Conservation (phyloP, 1,284 basidiomycete genomes). For the Meripilus lineatus region DNA sequence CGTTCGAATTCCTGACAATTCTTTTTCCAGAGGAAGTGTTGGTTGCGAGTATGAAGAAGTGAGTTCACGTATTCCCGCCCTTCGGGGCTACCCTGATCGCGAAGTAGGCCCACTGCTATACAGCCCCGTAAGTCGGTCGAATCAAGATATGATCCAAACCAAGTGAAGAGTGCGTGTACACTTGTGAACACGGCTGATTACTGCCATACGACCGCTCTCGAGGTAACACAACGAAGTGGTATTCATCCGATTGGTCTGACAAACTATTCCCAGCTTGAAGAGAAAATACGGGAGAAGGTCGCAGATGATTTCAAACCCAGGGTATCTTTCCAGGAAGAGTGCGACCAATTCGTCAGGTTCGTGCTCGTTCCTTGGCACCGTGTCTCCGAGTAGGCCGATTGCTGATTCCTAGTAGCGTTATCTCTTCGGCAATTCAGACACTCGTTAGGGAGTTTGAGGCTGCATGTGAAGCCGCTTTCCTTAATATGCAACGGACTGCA, state of each 20-base stretch:
- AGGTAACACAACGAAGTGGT: slow-evolving; percentile 51
- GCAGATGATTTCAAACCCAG: slow-evolving; percentile 71
- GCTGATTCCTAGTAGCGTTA: slow-evolving; percentile 45
- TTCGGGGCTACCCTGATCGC: neutral
- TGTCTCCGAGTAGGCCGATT: neutral
- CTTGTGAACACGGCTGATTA: slow-evolving; percentile 98
- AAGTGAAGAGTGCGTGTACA: slow-evolving; percentile 78
- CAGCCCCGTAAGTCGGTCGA: slow-evolving; percentile 68
- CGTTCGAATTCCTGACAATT: neutral
- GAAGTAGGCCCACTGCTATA: slow-evolving; percentile 21
- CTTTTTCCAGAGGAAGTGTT: slow-evolving; percentile 72
- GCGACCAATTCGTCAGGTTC: slow-evolving; percentile 85
- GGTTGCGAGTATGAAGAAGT: slow-evolving; percentile 68
- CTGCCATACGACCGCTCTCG: slow-evolving; percentile 86
- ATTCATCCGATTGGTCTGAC: neutral
- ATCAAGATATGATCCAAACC: slow-evolving; percentile 64
- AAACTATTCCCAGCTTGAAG: slow-evolving; percentile 67
- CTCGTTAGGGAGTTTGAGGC: slow-evolving; percentile 81
- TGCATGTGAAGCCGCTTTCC: slow-evolving; percentile 73
- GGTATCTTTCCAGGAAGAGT: slow-evolving; percentile 80
- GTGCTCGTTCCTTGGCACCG: slow-evolving; percentile 1
- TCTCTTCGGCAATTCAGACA: slow-evolving; percentile 75
- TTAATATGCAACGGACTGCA: slow-evolving; percentile 66
- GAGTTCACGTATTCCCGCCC: slow-evolving; percentile 3
- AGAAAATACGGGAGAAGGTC: slow-evolving; percentile 84